Conservation (phyloP, 805 yeast species). For the Schwanniomyces yamadae region DNA sequence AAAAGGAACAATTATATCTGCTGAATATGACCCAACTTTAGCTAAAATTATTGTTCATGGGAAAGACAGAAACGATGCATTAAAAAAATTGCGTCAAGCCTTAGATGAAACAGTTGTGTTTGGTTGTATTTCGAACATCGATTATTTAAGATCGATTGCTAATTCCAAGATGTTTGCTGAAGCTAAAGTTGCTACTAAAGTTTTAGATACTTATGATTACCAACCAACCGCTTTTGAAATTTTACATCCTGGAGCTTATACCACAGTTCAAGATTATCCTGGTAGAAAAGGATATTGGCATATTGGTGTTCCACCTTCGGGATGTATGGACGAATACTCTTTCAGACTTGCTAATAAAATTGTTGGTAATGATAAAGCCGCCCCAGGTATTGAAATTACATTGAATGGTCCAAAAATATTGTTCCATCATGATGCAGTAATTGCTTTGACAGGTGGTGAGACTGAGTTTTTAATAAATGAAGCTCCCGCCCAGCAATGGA, state of each 20-base stretch:
- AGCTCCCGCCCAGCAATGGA: slow-evolving; percentile 56
- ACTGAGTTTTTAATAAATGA: slow-evolving; percentile 69
- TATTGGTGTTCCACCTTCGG: slow-evolving; percentile 97
- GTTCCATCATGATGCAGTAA: slow-evolving; percentile 77
- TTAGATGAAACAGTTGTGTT: slow-evolving; percentile 81
- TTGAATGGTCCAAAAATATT: slow-evolving; percentile 80
- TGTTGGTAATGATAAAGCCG: slow-evolving; percentile 78
- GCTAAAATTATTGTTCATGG: slow-evolving; percentile 97
- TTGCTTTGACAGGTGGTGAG: slow-evolving; percentile 87
- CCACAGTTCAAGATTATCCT: slow-evolving; percentile 96
- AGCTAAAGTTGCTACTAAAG: slow-evolving; percentile 84
- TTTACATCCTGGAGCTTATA: slow-evolving; percentile 68
- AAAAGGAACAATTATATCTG: slow-evolving; percentile 82
- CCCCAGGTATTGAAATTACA: slow-evolving; percentile 92
- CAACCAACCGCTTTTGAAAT: slow-evolving; percentile 83
- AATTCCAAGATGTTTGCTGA: slow-evolving; percentile 79
- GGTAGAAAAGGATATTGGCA: slow-evolving; percentile 89
- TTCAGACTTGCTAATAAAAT: slow-evolving; percentile 86
- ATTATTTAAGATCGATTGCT: slow-evolving; percentile 83
- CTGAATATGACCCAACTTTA: slow-evolving; percentile 94
- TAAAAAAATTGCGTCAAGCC: slow-evolving; percentile 73
- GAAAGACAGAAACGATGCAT: slow-evolving; percentile 80
- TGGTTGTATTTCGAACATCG: slow-evolving; percentile 89
- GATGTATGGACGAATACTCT: slow-evolving; percentile 95
- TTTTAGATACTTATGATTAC: slow-evolving; percentile 78